Base-by-base conservation (phyloP, 305 asterid species). In the Rubia balearica region DNA sequence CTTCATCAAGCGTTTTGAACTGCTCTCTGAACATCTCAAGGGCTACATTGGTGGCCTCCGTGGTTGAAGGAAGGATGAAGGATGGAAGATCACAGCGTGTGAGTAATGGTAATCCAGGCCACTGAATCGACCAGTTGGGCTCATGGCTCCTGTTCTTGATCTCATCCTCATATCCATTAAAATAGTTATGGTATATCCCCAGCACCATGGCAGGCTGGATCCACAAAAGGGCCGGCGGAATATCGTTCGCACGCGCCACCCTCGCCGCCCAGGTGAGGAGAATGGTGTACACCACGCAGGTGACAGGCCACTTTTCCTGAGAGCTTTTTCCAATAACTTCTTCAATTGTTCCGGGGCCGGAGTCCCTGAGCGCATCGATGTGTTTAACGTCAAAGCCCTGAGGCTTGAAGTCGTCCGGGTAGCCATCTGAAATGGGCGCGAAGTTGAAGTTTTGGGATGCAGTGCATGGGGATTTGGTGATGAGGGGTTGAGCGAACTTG, bases 211-310 rank as follows among this genome's bases (percentile, higher is more conserved):
- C 88, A 0, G 89, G 86, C 74, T 86, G 87, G 45, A 80, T 75
- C 91, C 95, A 88, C 16, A 88, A 82, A 8, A 88, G 83, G 0
- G 86, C 83, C 13, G 75, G 53, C 8, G 85, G 86, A 45, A 86
- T 60, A 69, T 80, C 63, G 30, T 70, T 17, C 5, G 70, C 83
- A 71, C 77, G 78, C 16, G 88, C 89, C 71, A 82, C 80, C 68
- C 66, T 71, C 6, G 81, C 73, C 3, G 83, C 84, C 88, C 88
- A 86, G 3, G 85, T 74, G 38, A 87, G 76, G 43, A 83, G 78
- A 7, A 77, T 69, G 6, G 83, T 74, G 75, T 83, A 83, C 48
- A 86, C 74, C 2, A 83, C 45, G 78, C 78, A 73, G 2, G 81
- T 78, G 53, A 83, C 36, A 17, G 0, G 83, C 1, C 86, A 17